Base-by-base conservation (phyloP, 75 land plant species). In the Chamaecyparis obtusa region DNA sequence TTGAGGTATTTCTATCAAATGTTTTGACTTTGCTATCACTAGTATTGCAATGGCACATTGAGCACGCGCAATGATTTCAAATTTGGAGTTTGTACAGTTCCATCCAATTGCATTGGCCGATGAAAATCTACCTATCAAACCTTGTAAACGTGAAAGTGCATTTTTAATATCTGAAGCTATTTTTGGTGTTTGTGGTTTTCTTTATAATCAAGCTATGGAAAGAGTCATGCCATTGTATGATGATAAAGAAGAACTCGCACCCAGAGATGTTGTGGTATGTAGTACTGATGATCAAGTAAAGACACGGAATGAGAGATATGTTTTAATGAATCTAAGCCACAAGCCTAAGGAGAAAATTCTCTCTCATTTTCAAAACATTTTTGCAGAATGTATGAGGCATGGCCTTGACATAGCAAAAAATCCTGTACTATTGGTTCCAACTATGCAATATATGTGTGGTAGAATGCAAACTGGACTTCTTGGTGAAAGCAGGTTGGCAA, bases 361-460 rank as follows among this genome's bases (percentile, higher is more conserved):
- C 75, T 86, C 93, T 35, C 99, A 98, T 88, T 98, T 98, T 88
- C 99, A 99, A 87, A 97, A 95, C 88, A 97, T 98, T 33, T 97
- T 97, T 46, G 93, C 96, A 5, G 97, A 98, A 85, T 98, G 99
- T 87, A 91, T 98, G 80, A 85, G 87, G 83, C 88, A 93, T 89
- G 99, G 99, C 3, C 88, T 98, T n/a, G 99, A 98, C 86, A 98
- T 98, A 82, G 96, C 99, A 39, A 89, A 86, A 43, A 87, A 88
- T 35, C 99, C 99, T 30, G 97, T 97, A 75, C 99, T 99, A 1
- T 97, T 98, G 37, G 99, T 98, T 10, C 99, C 99, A 54, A 99
- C 99, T 41, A 99, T 99, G 14, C 99, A 98, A 91, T 98, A 98
- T 89, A 98, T 98, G 97, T 98, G 99, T 87, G 99, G 99, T 48